Percentiles rank a stretch among this genome's conserved stretches.
Evolutionary conservation across 768 basidiomycete genomes (phyloP).

Genomic region (Lyophyllum shimeji): DNA sequence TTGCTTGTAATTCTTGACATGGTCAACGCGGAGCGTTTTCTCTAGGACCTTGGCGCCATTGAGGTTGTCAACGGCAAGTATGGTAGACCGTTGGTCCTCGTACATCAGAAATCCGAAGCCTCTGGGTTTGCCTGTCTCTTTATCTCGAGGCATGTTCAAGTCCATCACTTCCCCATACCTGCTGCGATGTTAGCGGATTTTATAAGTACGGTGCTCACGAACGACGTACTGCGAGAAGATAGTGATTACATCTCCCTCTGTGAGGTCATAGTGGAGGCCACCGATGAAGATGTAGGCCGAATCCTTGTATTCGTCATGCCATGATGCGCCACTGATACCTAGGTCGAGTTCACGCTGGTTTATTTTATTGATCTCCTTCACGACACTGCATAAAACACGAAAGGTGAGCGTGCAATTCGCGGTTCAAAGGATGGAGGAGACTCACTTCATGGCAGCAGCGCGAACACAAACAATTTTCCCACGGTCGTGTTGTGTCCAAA

Average conservation of each 20-base stretch:
- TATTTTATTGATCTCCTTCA: conserved; percentile 91
- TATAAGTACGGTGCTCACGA: not conserved
- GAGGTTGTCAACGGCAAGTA: conserved; percentile 97
- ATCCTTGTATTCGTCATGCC: conserved; percentile 98
- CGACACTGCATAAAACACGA: conserved; percentile 56
- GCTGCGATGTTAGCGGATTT: conserved; percentile 4
- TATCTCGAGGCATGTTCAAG: conserved; percentile 92
- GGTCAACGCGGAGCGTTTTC: conserved; percentile 87
- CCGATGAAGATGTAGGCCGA: conserved; percentile 96
- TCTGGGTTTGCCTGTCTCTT: conserved; percentile 83
- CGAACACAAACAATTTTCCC: conserved; percentile 32
- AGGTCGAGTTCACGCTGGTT: conserved; percentile 88
- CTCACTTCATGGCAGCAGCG: conserved; percentile 68
- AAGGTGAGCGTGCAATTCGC: conserved; percentile 8
- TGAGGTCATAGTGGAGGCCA: conserved; percentile 83
- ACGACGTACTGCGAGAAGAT: conserved; percentile 92
- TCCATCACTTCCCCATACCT: conserved; percentile 98
- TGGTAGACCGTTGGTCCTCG: conserved; percentile 94
- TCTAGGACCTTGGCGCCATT: conserved; percentile 91
- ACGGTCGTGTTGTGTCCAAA: conserved; percentile 29
- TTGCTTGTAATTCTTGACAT: conserved; percentile 92
- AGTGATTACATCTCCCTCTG: conserved; percentile 96
- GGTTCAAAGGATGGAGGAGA: conserved; percentile 11
- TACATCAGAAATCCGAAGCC: conserved; percentile 99
- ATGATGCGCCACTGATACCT: conserved; percentile 68